Evolutionary conservation across 331 rosid species (phyloP).

Genomic region (Acacia concinna): DNA sequence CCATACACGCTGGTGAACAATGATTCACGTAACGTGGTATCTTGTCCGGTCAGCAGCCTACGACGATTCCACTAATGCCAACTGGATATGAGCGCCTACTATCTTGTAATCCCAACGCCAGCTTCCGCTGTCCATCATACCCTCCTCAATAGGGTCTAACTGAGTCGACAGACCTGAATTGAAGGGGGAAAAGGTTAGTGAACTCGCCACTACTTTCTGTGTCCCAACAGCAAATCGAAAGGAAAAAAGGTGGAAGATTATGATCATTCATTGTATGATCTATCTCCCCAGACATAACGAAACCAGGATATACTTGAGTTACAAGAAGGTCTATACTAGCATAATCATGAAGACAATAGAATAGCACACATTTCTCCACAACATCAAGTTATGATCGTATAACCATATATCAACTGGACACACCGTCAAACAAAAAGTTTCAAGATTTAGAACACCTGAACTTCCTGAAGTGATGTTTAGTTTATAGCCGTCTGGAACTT

Average conservation of each 20-base stretch:
- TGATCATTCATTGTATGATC: not conserved
- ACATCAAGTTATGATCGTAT: not conserved
- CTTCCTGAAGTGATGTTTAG: conserved; percentile 62
- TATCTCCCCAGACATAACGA: conserved; percentile 3
- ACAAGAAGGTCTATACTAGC: not conserved
- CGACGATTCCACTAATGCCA: conserved; percentile 59
- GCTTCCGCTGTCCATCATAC: conserved; percentile 74
- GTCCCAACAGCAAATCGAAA: not conserved
- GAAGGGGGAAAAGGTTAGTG: conserved; percentile 23
- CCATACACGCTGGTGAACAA: conserved; percentile 66
- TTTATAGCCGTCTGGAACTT: conserved; percentile 89
- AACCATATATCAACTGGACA: not conserved
- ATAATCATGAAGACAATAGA: conserved; percentile 16
- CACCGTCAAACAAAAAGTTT: conserved; percentile 18
- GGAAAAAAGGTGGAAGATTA: not conserved
- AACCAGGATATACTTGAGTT: not conserved
- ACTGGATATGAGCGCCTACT: conserved; percentile 61
- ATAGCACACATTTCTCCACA: not conserved
- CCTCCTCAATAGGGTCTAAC: conserved; percentile 59
- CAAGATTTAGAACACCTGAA: conserved; percentile 50
- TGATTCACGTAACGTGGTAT: conserved; percentile 65
- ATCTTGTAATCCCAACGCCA: conserved; percentile 87
- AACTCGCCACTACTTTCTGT: conserved; percentile 2
- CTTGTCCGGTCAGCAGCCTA: conserved; percentile 31
- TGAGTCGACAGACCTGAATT: conserved; percentile 57